These are phyloP conservation scores for Candida insectorum DNA, from an alignment of 805 yeast genomes.

Conservation along the genomic window DNA sequence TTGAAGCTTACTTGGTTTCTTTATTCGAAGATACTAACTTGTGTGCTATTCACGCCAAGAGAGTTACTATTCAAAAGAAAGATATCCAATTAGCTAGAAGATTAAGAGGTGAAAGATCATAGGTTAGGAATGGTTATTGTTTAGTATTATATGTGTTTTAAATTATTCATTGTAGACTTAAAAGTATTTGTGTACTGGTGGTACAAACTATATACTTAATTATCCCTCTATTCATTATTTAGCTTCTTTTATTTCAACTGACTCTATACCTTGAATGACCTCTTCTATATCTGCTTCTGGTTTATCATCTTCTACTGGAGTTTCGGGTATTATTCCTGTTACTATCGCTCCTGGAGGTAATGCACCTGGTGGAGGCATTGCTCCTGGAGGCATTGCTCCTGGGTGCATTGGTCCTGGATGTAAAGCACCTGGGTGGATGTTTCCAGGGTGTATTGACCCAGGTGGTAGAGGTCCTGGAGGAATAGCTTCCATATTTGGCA, in stretches of 20 bases:
- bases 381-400: no score
- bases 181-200: not conserved
- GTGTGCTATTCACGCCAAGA: slow-evolving; percentile 98
- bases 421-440: no score
- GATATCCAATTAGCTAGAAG: slow-evolving; percentile 98
- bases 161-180: not conserved
- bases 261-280: slow-evolving; percentile 5
- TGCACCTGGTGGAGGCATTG: no score
- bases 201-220: not conserved
- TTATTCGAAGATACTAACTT: slow-evolving; percentile 96
- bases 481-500: not conserved
- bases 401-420: no score
- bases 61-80: slow-evolving; percentile 98
- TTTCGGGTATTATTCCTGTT: no score
- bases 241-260: slow-evolving; percentile 1
- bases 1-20: slow-evolving; percentile 95
- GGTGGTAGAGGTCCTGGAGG: slow-evolving; percentile 1
- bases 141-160: slow-evolving; percentile 2
- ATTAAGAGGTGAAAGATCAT: slow-evolving; percentile 94
- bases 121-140: slow-evolving; percentile 16
- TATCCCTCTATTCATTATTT: not conserved
- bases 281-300: no score
- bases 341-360: slow-evolving; percentile 4
- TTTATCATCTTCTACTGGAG: no score
- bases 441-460: not conserved